Evolutionary conservation across 305 asterid genomes (phyloP).

Genomic region (Solanum aculeatissimum): DNA sequence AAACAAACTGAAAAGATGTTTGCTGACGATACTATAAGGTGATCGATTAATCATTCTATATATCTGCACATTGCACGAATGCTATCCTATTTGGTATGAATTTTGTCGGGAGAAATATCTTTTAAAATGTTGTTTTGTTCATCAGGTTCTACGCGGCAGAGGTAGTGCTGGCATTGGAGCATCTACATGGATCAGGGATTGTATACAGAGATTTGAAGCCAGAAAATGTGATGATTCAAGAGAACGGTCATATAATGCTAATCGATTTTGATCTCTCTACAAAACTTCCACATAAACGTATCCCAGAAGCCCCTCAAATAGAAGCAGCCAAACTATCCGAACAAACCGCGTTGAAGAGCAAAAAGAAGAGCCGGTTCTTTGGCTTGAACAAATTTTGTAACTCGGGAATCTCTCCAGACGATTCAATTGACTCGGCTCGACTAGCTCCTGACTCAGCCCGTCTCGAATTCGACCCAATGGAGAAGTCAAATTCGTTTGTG

Average conservation of each 20-base stretch:
- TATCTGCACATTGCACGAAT: neutral
- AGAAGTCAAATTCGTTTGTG: constrained; percentile 81
- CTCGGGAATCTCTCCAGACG: constrained; percentile 35
- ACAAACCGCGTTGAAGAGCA: constrained; percentile 6
- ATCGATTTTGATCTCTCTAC: constrained; percentile 89
- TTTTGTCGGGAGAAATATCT: neutral
- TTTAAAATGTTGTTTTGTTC: neutral
- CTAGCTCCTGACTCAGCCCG: constrained; percentile 18
- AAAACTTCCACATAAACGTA: constrained; percentile 37
- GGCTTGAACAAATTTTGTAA: constrained; percentile 22
- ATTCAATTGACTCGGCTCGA: constrained; percentile 25
- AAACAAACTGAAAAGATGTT: constrained; percentile 80
- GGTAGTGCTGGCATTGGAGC: constrained; percentile 67
- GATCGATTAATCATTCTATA: neutral
- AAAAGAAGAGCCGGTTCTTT: constrained; percentile 20
- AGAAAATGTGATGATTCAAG: constrained; percentile 86
- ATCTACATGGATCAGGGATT: constrained; percentile 67
- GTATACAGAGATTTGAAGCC: constrained; percentile 96
- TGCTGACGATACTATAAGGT: constrained; percentile 86
- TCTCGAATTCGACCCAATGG: constrained; percentile 27
- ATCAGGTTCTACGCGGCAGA: constrained; percentile 89
- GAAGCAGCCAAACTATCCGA: constrained; percentile 5
- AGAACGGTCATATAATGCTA: constrained; percentile 76
- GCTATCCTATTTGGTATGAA: neutral
- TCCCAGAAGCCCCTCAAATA: constrained; percentile 26